Evolutionary conservation across 225 moss, liverwort and hornwort genomes (phyloP).

Genomic region (Bryoerythrophyllum caledonicum): DNA sequence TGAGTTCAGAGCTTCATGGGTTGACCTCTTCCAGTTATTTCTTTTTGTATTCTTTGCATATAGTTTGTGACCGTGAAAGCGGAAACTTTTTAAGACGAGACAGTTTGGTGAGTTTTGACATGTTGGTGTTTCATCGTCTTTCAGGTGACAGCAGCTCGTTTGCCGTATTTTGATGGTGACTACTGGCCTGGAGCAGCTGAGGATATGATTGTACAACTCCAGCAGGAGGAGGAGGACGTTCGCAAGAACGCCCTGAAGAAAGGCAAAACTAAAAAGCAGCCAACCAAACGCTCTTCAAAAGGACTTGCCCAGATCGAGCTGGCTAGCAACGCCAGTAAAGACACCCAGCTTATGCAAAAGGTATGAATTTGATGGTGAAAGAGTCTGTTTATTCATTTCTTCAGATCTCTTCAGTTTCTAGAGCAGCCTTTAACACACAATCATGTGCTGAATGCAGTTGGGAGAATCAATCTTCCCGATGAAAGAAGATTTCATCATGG

Average conservation of each 20-base stretch:
- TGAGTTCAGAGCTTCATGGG: background rate
- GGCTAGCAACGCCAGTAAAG: conserved; percentile 93
- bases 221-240: conserved; percentile 97
- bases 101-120: conserved; percentile 4
- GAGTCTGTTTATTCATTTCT: background rate
- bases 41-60: background rate
- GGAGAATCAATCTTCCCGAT: conserved; percentile 98
- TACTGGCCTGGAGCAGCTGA: conserved; percentile 99
- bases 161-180: conserved; percentile 98
- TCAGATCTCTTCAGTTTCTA: background rate
- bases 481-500: conserved; percentile 99
- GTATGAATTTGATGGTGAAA: conserved; percentile 31
- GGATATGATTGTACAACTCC: conserved; percentile 98
- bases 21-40: background rate
- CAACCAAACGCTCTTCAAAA: conserved; percentile 93
- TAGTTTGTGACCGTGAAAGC: background rate
- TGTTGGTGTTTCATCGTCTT: conserved; percentile 24
- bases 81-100: background rate
- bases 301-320: conserved; percentile 80
- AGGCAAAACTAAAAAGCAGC: conserved; percentile 93
- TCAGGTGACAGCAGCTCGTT: conserved; percentile 84
- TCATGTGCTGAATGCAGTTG: conserved; percentile 59
- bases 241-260: conserved; percentile 87
- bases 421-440: conserved; percentile 17
- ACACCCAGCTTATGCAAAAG: conserved; percentile 94